Evolutionary conservation across 108 stramenopile genomes (phyloP), one percentile per base, ranked within the genome.

Genomic region (Nitzschia sp.): DNA sequence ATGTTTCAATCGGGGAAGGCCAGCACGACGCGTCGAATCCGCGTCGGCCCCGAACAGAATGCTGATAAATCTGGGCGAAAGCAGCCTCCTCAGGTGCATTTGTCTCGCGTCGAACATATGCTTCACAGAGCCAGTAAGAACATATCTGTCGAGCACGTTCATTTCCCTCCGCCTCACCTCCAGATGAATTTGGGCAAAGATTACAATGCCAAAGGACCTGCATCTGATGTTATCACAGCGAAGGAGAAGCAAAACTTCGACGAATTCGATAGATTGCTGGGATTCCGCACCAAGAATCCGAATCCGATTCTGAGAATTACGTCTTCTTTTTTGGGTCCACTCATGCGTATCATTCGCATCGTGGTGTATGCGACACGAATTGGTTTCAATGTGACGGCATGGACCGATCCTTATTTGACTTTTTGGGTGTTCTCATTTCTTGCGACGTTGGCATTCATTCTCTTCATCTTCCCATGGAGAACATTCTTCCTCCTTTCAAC

Each of bases 391-490:
- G 67, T 86, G 9, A 76, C 82, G 9, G 76, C 76, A 3, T 89
- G 88, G 91, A 83, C 79, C 55, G 91, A 92, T 72, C 91, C 91
- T 2, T 85, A 63, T 46, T 48, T 92, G 35, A 82, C 91, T 2
- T 87, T 84, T 45, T 87, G 82, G 82, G 35, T 83, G 0, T 79
- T 83, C 57, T 44, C 81, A 2, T 76, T 75, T 33, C 67, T 86
- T 17, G 30, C 55, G n/a, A 29, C 79, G 21, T 46, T 80, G 2
- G 63, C 72, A 25, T 55, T 85, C 25, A 53, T 88, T 35, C 57
- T 92, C 53, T 63, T 88, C 19, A 61, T 85, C 13, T 92, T 92
- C 45, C 91, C 91, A 0, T 92, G 91, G 91, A 65, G 86, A 48
- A 58, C 62, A 0, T 87, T 87, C 58, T 85, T 90, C 68, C 83